Conservation (phyloP, 306 rosid species). For the Gynostemma pentaphyllum region DNA sequence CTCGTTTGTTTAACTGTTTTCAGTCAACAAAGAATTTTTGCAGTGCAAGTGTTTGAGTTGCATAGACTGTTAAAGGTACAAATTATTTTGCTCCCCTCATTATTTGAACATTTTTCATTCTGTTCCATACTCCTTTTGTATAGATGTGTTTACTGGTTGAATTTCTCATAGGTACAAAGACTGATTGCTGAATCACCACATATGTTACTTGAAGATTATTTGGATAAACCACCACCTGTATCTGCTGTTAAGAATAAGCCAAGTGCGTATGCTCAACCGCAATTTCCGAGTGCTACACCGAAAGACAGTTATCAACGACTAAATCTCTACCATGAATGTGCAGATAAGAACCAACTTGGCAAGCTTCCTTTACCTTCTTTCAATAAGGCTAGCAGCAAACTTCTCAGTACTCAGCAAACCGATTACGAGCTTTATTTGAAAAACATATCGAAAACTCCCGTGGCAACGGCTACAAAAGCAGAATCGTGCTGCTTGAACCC, state of each 20-base stretch:
- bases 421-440: slow-evolving; percentile 19
- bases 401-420: slow-evolving; percentile 15
- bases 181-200: slow-evolving; percentile 50
- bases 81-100: background rate
- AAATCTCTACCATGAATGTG: slow-evolving; percentile 10
- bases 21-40: slow-evolving; percentile 69
- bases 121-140: background rate
- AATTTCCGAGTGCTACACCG: slow-evolving; percentile 12
- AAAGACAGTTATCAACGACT: slow-evolving; percentile 20
- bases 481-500: slow-evolving; percentile 31
- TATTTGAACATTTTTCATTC: background rate
- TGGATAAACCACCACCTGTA: slow-evolving; percentile 21
- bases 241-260: slow-evolving; percentile 23
- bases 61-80: slow-evolving; percentile 71
- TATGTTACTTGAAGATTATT: slow-evolving; percentile 22
- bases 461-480: slow-evolving; percentile 21
- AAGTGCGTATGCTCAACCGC: slow-evolving; percentile 17
- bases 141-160: slow-evolving; percentile 11
- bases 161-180: slow-evolving; percentile 57
- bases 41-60: slow-evolving; percentile 65
- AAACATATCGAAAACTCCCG: slow-evolving; percentile 26
- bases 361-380: slow-evolving; percentile 14
- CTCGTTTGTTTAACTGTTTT: slow-evolving; percentile 13
- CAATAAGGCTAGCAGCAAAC: slow-evolving; percentile 23
- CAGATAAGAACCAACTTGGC: slow-evolving; percentile 1